phyloP scores from a whole-genome alignment of 2,329 filamentous ascomycete species.

The Ambrosiella beaveri region DNA sequence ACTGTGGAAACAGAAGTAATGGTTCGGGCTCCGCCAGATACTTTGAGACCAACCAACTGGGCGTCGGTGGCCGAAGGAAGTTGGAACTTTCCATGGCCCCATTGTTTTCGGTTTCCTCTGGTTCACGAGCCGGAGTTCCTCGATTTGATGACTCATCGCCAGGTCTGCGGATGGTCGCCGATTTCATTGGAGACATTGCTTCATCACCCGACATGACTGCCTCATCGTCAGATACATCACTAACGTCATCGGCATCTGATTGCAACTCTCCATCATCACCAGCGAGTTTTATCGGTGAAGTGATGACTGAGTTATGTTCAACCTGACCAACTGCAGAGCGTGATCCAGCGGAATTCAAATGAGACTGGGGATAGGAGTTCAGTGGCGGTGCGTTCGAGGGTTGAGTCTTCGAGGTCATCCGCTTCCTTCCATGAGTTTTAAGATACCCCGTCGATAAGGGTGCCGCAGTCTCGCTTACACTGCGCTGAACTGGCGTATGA shows the following conservation, averaged over 20 bases:
- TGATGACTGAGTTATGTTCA: constrained; percentile 21
- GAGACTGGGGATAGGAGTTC: not conserved
- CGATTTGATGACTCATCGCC: constrained; percentile 39
- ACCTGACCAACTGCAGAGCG: constrained; percentile 10
- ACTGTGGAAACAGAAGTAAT: constrained; percentile 25
- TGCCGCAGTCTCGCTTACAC: constrained; percentile 19
- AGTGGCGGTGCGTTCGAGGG: not conserved
- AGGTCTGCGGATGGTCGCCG: constrained; percentile 18
- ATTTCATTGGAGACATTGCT: constrained; percentile 32
- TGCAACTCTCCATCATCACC: constrained; percentile 15
- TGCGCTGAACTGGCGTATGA: constrained; percentile 19
- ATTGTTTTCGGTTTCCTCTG: constrained; percentile 30
- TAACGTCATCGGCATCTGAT: constrained; percentile 32
- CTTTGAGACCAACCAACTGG: constrained; percentile 33
- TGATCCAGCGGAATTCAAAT: not conserved
- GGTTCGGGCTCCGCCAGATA: constrained; percentile 46
- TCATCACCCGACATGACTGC: constrained; percentile 33
- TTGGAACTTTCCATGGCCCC: constrained; percentile 32
- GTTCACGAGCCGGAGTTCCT: constrained; percentile 32
- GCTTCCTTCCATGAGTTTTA: constrained; percentile 28
- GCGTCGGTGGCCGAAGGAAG: constrained; percentile 29
- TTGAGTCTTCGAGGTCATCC: constrained; percentile 13
- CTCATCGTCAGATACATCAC: constrained; percentile 39
- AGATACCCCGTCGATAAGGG: constrained; percentile 32
- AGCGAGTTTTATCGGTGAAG: constrained; percentile 25